Base-by-base conservation (phyloP, 805 yeast genomes). In the Schizosaccharomyces pombe region DNA sequence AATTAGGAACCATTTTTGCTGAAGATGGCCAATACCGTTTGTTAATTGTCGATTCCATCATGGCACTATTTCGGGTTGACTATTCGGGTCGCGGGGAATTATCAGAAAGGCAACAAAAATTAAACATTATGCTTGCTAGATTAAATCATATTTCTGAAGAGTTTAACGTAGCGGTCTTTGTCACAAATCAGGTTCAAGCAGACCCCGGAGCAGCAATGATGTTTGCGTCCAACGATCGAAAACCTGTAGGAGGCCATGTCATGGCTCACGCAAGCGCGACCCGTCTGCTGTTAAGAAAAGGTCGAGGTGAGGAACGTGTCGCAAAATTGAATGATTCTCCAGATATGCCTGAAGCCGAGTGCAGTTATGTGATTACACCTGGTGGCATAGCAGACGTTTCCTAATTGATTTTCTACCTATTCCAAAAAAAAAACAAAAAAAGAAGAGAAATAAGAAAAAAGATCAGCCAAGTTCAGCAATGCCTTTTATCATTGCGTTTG, bases 321-420 rank as follows among this genome's bases (percentile, higher is more conserved):
- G 89, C 97, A 70, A 86, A 85, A 67, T 83, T 91, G 49, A 86
- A 85, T 61, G 98, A 91, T 65, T 85, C 95, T 57, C 98, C 98
- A 2, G 87, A 96, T 63, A 71, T 91, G 57, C 96, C 98, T 0
- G 97, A 91, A 64, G 79, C 91, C 54, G 97, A 91, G 61, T 83
- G 95, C 62, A 81, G 85, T 8, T 89, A 91, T 70, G 96, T 95
- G 3, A 85, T 91, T 58, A 91, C 87, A 64, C 95, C 85, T 65
- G 95, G 89, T 62, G 98, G 98, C 57, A 80, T 91, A 59, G 95
- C 94, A 56, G 98, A 91, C 69, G 49, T 26, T 2, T 4, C 30
- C 11, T 43, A 43, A 43, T 1, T 22, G n/a, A 1, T 1, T 4
- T 6, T 16, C n/a, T 16, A n/a, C 9, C 22, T 8, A 37, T 8